Evolutionary conservation across 345 rosid genomes (phyloP).

Genomic region (Boechera retrofracta): DNA sequence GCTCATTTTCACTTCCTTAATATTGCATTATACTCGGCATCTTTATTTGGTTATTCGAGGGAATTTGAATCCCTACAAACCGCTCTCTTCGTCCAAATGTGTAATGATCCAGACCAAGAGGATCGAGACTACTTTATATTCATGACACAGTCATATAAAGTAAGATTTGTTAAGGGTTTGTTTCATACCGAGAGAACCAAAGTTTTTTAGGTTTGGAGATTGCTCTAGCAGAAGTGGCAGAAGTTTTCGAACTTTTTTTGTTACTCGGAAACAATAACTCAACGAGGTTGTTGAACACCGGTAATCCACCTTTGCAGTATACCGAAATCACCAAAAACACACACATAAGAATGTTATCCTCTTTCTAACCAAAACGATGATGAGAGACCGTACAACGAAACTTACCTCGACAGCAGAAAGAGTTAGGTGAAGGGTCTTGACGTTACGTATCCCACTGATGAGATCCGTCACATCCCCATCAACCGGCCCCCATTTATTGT

Average conservation of each 20-base stretch:
- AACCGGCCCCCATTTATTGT: too few species aligned
- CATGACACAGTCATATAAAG: not conserved
- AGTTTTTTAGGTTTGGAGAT: not conserved
- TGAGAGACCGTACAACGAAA: not conserved
- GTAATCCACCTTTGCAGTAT: not conserved
- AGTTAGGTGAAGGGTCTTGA: not conserved
- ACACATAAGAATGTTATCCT: not conserved
- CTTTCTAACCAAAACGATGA: not conserved
- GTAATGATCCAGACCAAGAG: not conserved
- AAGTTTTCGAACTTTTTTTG: not conserved
- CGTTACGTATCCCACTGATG: not conserved
- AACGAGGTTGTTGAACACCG: not conserved
- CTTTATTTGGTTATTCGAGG: not conserved
- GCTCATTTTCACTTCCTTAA: not conserved
- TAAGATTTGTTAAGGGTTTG: not conserved
- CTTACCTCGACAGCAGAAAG: not conserved
- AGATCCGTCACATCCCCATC: not conserved
- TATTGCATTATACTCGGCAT: not conserved
- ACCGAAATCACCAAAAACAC: not conserved
- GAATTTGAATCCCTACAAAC: not conserved
- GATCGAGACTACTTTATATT: not conserved
- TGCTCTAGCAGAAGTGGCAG: not conserved
- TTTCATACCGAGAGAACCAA: not conserved
- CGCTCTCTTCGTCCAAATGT: not conserved
- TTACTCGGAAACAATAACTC: not conserved